Conservation (phyloP, 768 basidiomycete species). For the Scleroderma bovista region DNA sequence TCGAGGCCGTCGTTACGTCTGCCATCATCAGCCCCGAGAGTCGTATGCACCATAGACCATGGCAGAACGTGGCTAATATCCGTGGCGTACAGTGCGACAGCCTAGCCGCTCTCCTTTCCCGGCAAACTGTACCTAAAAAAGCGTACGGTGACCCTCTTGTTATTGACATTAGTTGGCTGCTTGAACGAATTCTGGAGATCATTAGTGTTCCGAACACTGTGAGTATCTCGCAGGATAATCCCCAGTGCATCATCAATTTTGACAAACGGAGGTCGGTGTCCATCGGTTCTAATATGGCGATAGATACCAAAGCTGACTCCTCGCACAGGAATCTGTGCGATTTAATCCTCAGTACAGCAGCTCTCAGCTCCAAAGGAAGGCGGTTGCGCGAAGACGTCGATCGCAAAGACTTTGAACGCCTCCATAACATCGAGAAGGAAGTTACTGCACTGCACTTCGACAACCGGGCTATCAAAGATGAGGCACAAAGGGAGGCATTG, state of each 20-base stretch:
- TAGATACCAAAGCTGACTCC: slow-evolving; percentile 10
- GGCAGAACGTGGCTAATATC: slow-evolving; percentile 63
- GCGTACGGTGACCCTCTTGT: slow-evolving; percentile 49
- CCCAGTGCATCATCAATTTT: slow-evolving; percentile 64
- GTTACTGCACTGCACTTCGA: slow-evolving; percentile 59
- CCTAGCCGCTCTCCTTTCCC: slow-evolving; percentile 49
- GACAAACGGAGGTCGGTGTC: slow-evolving; percentile 69
- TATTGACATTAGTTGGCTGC: slow-evolving; percentile 76
- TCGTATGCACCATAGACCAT: slow-evolving; percentile 70
- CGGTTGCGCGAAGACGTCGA: slow-evolving; percentile 52
- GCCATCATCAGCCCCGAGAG: slow-evolving; percentile 76
- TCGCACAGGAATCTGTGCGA: slow-evolving; percentile 56
- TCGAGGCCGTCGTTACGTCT: slow-evolving; percentile 71
- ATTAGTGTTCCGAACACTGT: slow-evolving; percentile 69
- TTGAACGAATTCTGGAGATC: slow-evolving; percentile 78
- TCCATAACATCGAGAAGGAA: slow-evolving; percentile 73
- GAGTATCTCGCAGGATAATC: slow-evolving; percentile 47
- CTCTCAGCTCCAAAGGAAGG: slow-evolving; percentile 37
- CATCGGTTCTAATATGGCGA: background rate
- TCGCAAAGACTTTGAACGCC: slow-evolving; percentile 65
- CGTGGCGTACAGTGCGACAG: slow-evolving; percentile 63
- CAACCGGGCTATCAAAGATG: slow-evolving; percentile 67
- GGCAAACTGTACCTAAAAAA: slow-evolving; percentile 41
- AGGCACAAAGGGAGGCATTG: slow-evolving; percentile 59
- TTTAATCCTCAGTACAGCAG: slow-evolving; percentile 51